Evolutionary conservation across 2,329 filamentous ascomycete species (phyloP), one percentile per base, ranked within the genome.

Genomic region (Cryphonectria radicalis): DNA sequence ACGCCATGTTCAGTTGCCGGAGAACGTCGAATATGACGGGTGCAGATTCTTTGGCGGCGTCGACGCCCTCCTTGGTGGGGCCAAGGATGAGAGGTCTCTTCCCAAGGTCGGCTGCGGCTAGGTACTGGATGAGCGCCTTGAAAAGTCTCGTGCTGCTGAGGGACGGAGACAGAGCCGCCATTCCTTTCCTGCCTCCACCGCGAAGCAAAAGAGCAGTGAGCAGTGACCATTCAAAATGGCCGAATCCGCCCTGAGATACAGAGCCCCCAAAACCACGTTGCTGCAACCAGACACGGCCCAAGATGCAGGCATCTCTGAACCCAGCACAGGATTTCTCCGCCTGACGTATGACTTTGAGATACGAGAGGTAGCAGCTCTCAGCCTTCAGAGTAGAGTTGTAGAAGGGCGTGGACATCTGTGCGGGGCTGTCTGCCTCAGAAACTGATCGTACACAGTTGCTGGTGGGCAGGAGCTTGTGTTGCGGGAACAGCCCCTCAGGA

Each of bases 71-170:
- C 77, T 75, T 85, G 75, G 71, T 89, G 77, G 73, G 85, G 73
- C 78, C 82, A 69, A 90, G 84, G 0, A 86, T 75, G 46, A 91
- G 86, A 0, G 92, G 90, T 74, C 89, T 92, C 76, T 89, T 91
- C 70, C 84, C 84, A 69, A 98, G 84, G 77, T 97, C 91, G 53
- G 89, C 91, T 1, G 89, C 87, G 1, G 92, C 90, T 25, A 99
- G 84, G 75, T 95, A 96, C 78, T 98, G 95, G n/a, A 99, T 84
- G 1, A 91, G 90, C 3, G 94, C 95, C 81, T 98, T 98, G 87
- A 99, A 98, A 62, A 98, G 86, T 80, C 98, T 95, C 35, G 95
- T 96, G 80, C 92, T 92, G 82, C 92, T 97, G 76, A 97, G 92
- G 10, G 93, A 93, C 6, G 89, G 86, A 7, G 94, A 94, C 22